Conservation (phyloP, 805 yeast genomes). For the Scheffersomyces amazonensis region DNA sequence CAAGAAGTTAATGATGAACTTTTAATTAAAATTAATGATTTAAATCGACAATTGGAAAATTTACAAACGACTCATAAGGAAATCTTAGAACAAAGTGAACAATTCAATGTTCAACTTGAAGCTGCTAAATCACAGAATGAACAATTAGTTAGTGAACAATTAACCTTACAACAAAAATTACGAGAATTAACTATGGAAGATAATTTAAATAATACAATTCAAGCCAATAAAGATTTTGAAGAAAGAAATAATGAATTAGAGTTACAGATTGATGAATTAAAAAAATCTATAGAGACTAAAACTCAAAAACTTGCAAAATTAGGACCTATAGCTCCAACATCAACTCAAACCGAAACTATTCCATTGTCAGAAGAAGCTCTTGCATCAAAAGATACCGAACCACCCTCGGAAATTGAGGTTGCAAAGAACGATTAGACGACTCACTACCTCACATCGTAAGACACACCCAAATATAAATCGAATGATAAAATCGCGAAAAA, state of each 20-base stretch:
- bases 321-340: background rate
- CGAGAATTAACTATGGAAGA: slow-evolving; percentile 35
- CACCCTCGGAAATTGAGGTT: no score
- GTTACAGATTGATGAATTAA: slow-evolving; percentile 26
- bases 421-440: no score
- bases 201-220: slow-evolving; percentile 33
- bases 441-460: no score
- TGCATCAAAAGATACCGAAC: no score
- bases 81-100: slow-evolving; percentile 30
- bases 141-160: slow-evolving; percentile 10
- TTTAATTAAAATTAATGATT: slow-evolving; percentile 19
- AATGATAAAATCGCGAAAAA: no score
- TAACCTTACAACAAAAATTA: slow-evolving; percentile 19
- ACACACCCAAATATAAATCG: no score
- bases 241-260: slow-evolving; percentile 31
- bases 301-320: slow-evolving; percentile 18
- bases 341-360: background rate
- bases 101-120: slow-evolving; percentile 18
- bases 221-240: slow-evolving; percentile 39
- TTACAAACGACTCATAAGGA: slow-evolving; percentile 35
- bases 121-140: slow-evolving; percentile 18
- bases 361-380: background rate
- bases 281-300: slow-evolving; percentile 23
- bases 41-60: slow-evolving; percentile 24
- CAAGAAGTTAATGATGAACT: slow-evolving; percentile 37